Percentiles rank a stretch among this genome's conserved stretches.
Conservation (phyloP, 192 early-diverging fungal species). For the Umbelopsis vinacea region DNA sequence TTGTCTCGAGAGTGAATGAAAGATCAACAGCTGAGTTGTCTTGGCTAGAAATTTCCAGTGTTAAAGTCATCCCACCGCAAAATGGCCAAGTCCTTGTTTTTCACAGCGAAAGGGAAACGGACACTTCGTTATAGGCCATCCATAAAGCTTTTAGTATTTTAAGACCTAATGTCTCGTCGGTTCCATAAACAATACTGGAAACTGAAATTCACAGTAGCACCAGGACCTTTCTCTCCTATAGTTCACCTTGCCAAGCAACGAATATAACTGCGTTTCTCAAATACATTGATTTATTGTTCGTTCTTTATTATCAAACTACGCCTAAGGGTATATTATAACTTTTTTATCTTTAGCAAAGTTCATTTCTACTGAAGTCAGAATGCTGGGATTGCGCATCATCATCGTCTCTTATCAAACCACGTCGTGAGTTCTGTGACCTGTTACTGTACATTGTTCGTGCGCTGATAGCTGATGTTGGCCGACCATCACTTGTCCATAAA, state of each 20-base stretch:
- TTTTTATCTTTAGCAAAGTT: not conserved
- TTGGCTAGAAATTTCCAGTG: constrained; percentile 4
- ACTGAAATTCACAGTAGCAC: too few relatives aligned
- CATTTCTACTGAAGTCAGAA: constrained; percentile 9
- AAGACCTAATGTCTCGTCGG: too few relatives aligned
- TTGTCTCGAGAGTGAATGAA: not conserved
- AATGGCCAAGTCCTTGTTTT: not conserved
- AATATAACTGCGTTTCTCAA: not conserved
- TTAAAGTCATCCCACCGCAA: not conserved
- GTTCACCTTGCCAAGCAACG: not conserved
- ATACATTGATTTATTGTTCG: not conserved
- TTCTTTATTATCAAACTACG: not conserved
- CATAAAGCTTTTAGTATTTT: too few relatives aligned
- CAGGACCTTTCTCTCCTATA: too few relatives aligned
- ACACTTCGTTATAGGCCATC: too few relatives aligned
- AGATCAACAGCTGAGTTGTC: not conserved
- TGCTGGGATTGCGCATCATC: not conserved
- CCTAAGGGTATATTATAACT: not conserved
- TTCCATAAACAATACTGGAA: too few relatives aligned
- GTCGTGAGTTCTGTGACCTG: not conserved
- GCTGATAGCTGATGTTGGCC: not conserved
- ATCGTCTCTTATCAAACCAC: not conserved
- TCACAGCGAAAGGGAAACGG: not conserved
- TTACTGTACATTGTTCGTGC: constrained; percentile 10
- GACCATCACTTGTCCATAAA: constrained; percentile 12